Evolutionary conservation across 2,329 filamentous ascomycete species (phyloP), one percentile per base, ranked within the genome.

Genomic region (Nannizziopsis barbatae): DNA sequence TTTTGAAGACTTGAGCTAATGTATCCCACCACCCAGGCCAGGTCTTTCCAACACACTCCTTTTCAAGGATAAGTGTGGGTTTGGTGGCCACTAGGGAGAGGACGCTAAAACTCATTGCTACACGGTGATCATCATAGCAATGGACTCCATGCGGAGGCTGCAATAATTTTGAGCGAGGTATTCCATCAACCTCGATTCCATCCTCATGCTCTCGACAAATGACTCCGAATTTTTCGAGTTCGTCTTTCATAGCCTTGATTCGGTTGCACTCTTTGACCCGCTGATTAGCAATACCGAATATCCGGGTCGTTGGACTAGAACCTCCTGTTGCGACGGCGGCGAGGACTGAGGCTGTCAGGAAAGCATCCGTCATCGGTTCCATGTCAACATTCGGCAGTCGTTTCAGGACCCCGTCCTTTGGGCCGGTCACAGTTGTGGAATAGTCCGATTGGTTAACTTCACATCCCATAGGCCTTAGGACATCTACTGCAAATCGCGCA

Each of bases 11-110:
- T 56, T 84, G 80, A 17, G 82, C 81, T 49, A 96, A 69, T 14
- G 82, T 80, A 65, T 98, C 92, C 92, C 92, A 98, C 87, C 92
- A 98, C 8, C 90, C 92, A 0, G 92, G 92, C 92, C 92, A 98
- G 2, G 92, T 98, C 74, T 98, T 98, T 36, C 85, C 89, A 2
- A 87, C 86, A 63, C 92, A 98, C 60, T 95, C 88, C 52, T 88
- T 84, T 64, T 98, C 92, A 1, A 86, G 76, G 45, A 98, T 80
- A 12, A 94, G 68, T 0, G 87, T 83, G 0, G 86, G 76, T 6
- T 77, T 67, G 1, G 85, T 82, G 0, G 84, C 76, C 27, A 83
- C 77, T 14, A 86, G 71, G 10, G 87, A 80, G 12, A 98, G 73
- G 5, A 98, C 88, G 56, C 88, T 92, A 68, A 98, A 95, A 67